Evolutionary conservation across 2,329 filamentous ascomycete species (phyloP).

Genomic region (Penicillium janthinellum): DNA sequence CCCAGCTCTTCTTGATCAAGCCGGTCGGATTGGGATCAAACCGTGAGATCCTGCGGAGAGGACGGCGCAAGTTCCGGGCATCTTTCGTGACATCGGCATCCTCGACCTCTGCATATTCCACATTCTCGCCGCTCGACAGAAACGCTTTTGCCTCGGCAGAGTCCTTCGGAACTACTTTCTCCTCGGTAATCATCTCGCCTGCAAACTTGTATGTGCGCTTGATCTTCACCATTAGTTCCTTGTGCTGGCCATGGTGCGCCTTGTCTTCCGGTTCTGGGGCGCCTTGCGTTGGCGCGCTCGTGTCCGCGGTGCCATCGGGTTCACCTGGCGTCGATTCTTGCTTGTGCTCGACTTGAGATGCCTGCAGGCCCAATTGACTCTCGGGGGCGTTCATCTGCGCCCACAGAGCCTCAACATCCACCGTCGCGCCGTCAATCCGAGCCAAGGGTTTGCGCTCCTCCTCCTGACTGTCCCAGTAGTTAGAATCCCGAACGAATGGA

Average conservation of each 20-base stretch:
- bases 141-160: conserved; percentile 60
- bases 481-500: conserved; percentile 6
- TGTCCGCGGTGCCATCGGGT: conserved; percentile 16
- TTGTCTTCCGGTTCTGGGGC: conserved; percentile 13
- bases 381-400: conserved; percentile 51
- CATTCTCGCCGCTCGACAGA: conserved; percentile 46
- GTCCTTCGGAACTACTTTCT: conserved; percentile 54
- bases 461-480: conserved; percentile 36
- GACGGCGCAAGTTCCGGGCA: conserved; percentile 37
- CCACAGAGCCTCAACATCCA: conserved; percentile 60
- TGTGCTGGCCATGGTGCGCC: conserved; percentile 15
- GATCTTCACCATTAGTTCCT: conserved; percentile 56
- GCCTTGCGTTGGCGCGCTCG: conserved; percentile 20
- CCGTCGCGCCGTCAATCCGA: conserved; percentile 53
- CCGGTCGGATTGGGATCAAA: conserved; percentile 52
- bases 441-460: conserved; percentile 52
- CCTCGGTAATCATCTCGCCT: conserved; percentile 56
- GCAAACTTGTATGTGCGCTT: conserved; percentile 61
- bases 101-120: conserved; percentile 33
- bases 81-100: conserved; percentile 22
- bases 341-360: conserved; percentile 21
- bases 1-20: conserved; percentile 47
- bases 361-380: conserved; percentile 13
- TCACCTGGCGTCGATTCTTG: conserved; percentile 12
- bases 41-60: conserved; percentile 47